A percentile compares a stretch with the other conserved stretches of the same genome.
Conservation (phyloP, 2,329 filamentous ascomycete species). For the Ophiostoma ulmi region DNA sequence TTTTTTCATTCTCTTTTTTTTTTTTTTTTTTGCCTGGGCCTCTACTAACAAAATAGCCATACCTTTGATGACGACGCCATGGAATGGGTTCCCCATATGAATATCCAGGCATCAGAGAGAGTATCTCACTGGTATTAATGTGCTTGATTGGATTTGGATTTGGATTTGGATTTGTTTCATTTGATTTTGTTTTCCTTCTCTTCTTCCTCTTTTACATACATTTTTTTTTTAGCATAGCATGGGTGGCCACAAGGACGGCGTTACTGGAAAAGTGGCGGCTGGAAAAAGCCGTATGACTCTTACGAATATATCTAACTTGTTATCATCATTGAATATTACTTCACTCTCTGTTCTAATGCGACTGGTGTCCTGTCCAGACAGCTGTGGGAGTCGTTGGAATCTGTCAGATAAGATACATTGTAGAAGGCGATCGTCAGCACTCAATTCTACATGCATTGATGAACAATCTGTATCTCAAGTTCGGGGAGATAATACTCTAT, state of each 20-base stretch:
- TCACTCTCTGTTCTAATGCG: background rate
- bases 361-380: too few species aligned
- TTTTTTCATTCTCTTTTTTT: background rate
- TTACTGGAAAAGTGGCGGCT: background rate
- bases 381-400: too few species aligned
- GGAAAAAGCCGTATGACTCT: background rate
- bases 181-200: background rate
- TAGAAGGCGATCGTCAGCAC: too few species aligned
- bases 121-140: background rate
- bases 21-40: background rate
- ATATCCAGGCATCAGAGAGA: background rate
- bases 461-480: background rate
- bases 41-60: conserved; percentile 22
- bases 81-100: conserved; percentile 28
- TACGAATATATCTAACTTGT: background rate
- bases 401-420: too few species aligned
- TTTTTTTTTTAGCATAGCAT: background rate
- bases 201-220: background rate
- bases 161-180: background rate
- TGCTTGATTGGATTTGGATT: background rate
- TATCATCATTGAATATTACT: background rate
- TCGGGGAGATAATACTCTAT: background rate
- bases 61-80: conserved; percentile 25
- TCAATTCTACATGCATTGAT: too few species aligned
- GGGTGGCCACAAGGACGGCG: background rate